Percentiles rank a stretch among this genome's conserved stretches.
Conservation (phyloP, 345 rosid species). For the Melaleuca alternifolia region DNA sequence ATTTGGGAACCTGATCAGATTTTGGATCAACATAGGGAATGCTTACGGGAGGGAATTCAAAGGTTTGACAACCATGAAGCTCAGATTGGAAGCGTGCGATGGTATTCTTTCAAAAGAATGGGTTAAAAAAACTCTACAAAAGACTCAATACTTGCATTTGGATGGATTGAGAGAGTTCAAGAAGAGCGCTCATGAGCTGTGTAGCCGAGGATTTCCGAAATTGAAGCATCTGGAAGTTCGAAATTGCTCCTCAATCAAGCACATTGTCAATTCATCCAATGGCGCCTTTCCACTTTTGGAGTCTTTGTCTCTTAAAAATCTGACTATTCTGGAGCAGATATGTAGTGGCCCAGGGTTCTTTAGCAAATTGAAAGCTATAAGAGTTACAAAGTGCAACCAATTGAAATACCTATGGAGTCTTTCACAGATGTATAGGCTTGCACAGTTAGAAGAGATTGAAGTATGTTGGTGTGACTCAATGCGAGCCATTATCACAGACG, state of each 20-base stretch:
- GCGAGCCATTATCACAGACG: background rate
- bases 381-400: accelerated
- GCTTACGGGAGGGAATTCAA: accelerated
- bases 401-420: background rate
- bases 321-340: background rate
- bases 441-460: accelerated
- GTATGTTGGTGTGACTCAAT: accelerated
- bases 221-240: background rate
- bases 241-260: background rate
- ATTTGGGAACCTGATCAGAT: background rate
- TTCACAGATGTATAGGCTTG: background rate
- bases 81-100: background rate
- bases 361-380: accelerated
- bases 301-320: accelerated
- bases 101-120: background rate
- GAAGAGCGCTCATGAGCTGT: background rate
- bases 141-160: background rate
- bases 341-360: background rate
- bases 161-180: background rate
- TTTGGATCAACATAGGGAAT: accelerated
- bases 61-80: background rate
- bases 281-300: background rate
- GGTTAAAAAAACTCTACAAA: background rate
- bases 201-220: background rate
- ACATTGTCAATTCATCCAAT: background rate